phyloP scores from a whole-genome alignment of 768 basidiomycete genomes.

The Tulasnella sp. region DNA sequence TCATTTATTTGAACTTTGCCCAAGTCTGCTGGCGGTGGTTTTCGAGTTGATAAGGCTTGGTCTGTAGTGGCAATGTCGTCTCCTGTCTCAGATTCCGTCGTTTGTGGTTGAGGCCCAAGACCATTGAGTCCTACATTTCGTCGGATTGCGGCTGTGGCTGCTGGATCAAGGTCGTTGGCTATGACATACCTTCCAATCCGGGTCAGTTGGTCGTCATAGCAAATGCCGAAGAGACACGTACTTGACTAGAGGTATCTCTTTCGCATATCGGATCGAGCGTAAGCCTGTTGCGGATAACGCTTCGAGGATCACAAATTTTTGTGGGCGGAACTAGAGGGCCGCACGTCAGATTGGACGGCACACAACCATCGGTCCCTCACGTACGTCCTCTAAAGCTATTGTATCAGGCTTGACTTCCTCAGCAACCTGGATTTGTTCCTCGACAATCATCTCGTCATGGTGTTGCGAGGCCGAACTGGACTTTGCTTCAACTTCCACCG shows the following conservation, averaged over 20 bases:
- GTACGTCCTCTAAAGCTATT: too few species aligned
- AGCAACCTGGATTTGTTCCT: too few species aligned
- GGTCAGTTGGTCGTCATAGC: neutral
- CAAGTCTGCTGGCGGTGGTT: conserved; percentile 17
- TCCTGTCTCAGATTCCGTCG: conserved; percentile 19
- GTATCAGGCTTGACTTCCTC: too few species aligned
- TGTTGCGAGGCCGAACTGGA: neutral
- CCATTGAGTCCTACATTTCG: conserved; percentile 76
- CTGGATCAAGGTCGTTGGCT: conserved; percentile 82
- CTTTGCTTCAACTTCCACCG: neutral
- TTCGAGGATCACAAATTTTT: conserved; percentile 73
- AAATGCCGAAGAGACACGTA: conserved; percentile 29
- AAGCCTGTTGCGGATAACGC: conserved; percentile 93
- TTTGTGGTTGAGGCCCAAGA: conserved; percentile 30
- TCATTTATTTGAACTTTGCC: conserved; percentile 72
- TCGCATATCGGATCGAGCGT: conserved; percentile 91
- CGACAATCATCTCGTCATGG: too few species aligned
- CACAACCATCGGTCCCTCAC: too few species aligned
- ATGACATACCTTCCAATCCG: conserved; percentile 59
- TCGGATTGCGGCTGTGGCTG: conserved; percentile 74
- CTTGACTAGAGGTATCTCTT: conserved; percentile 89
- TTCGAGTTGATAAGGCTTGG: neutral
- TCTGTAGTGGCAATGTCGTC: conserved; percentile 6
- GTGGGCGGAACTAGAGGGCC: conserved; percentile 36
- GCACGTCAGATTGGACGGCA: neutral